Base-by-base conservation (phyloP, 176 grass and related monocot species). In the Themeda triandra region DNA sequence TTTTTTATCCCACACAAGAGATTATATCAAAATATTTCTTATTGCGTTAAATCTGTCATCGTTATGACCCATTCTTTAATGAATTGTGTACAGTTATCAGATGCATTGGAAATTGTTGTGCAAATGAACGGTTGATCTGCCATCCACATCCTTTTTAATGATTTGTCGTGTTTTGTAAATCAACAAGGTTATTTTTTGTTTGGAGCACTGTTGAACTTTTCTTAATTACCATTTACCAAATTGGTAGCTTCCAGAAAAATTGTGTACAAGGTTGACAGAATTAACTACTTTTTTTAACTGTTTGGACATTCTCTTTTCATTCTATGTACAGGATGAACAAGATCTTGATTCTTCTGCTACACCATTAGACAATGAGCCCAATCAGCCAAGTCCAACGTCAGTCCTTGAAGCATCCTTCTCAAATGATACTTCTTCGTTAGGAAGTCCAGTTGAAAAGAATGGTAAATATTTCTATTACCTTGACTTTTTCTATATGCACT, bases 331-430 rank as follows among this genome's bases (percentile, higher is more conserved):
- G 96, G 71, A 60, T 32, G 80, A 88, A 18, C 36, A 51, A 59
- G 84, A 83, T 62, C 40, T 76, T 45, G 46, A 51, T 74, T 81
- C 69, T 51, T 88, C 82, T 41, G 32, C 41, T 64, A 49, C 73
- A 35, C 82, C 53, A 54, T 29, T 60, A 23, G 79, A 81, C 11
- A 74, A 80, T 71, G 83, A 86, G 40, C 60, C 74, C 27, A 88
- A 93, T 80, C 87, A 93, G 41, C 91, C 89, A 2, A 92, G 89
- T 66, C 95, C 92, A 72, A 87, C 77, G 12, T 93, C 93, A 45
- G 88, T 92, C 71, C 80, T 95, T 2, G 89, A 93, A 89, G 69
- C 91, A 46, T 92, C 71, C 32, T 90, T 92, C 54, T 89, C 96
- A 66, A 90, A 77, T 83, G 92, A 93, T 70, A 84, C 86, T 85